Percentiles rank a stretch among this genome's conserved stretches.
Conservation (phyloP, 2,329 filamentous ascomycete species). For the Westerdykella aurantiaca region DNA sequence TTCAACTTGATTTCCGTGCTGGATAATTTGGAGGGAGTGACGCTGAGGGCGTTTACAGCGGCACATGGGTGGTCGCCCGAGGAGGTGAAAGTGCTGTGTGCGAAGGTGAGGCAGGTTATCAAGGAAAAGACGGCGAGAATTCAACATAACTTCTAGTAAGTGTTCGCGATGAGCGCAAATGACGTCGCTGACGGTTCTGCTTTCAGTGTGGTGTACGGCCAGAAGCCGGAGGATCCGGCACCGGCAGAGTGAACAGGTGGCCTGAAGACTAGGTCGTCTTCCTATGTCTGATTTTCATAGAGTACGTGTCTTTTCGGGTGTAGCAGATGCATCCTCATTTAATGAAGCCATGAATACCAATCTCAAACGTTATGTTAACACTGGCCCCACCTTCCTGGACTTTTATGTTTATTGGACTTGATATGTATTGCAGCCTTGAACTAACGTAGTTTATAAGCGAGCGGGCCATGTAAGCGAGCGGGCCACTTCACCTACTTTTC, state of each 20-base stretch:
- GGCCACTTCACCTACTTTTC: no score
- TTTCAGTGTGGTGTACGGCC: constrained; percentile 11
- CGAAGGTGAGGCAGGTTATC: constrained; percentile 15
- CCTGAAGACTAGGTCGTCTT: background rate
- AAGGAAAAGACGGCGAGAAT: constrained; percentile 18
- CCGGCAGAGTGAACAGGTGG: constrained; percentile 3
- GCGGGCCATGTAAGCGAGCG: no score
- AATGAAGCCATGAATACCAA: background rate
- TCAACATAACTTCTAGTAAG: constrained; percentile 22
- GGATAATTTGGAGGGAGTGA: constrained; percentile 23
- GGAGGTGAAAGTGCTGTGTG: constrained; percentile 21
- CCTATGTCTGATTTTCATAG: background rate
- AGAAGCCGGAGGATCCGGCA: constrained; percentile 15
- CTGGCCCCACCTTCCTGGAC: background rate
- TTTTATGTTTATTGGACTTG: background rate
- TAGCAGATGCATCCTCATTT: background rate
- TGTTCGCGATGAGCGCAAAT: no score
- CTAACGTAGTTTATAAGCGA: no score
- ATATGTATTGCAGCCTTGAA: constrained; percentile 8
- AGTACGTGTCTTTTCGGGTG: background rate
- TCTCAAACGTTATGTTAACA: background rate
- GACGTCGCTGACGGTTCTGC: background rate
- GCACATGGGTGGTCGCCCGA: constrained; percentile 15
- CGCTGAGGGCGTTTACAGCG: constrained; percentile 11
- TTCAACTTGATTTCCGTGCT: constrained; percentile 21